Base-by-base conservation (phyloP, 1,284 basidiomycete species). In the Mycosarcoma maydis region DNA sequence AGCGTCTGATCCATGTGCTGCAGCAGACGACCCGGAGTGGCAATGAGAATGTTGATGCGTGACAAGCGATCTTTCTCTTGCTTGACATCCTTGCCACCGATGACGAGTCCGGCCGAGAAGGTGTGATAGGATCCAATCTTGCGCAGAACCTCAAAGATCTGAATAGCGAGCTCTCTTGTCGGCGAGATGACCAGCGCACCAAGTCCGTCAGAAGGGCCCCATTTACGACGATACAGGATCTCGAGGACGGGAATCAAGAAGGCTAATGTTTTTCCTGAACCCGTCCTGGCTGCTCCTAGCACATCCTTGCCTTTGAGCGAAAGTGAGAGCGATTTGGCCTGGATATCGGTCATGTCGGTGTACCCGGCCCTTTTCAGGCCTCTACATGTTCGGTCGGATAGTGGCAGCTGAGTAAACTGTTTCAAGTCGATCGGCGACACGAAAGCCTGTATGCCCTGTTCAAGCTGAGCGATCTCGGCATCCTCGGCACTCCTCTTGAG, bases 1-100 rank as follows among this genome's bases (percentile, higher is more conserved):
- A 94, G 88, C 0, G 96, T 98, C 83, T 98, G 94, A 80, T 98
- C 96, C 89, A 98, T 91, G 82, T 98, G 96, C 80, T 99, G 96
- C 49, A 98, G 84, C 26, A 98, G 84, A 50, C 96, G 87, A 16
- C 95, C 96, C 1, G 95, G 95, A 3, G 96, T 98, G 2, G 95
- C 94, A 19, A 98, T 92, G 23, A 98, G 87, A 59, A 98, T 96
- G 80, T 98, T 98, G 94, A 98, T 98, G 44, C 91, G 87, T 13
- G 89, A 87, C 38, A 98, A 82, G 13, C 96, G 73, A 41, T 76
- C 77, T 51, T 89, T 86, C 82, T 98, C 96, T 72, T 95, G 93
- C 82, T 94, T 94, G 48, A 98, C 82, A 72, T 90, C 94, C 86
- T 98, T 98, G 47, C 95, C 95, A 19, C 95, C 95, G 52, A 98